phyloP scores from a whole-genome alignment of 306 rosid genomes.

The Lathyrus oleraceus region DNA sequence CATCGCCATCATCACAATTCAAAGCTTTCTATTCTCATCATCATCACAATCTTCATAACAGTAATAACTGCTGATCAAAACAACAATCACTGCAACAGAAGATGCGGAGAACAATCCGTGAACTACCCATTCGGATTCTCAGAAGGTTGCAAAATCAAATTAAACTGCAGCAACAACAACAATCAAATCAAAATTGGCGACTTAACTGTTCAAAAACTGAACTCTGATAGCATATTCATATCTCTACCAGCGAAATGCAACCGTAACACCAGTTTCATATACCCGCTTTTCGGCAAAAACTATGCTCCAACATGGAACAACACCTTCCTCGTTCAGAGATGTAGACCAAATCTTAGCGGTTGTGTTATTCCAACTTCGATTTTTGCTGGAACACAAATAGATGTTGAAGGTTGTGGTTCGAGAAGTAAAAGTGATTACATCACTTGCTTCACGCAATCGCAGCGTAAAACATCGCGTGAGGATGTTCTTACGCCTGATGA shows the following conservation, averaged over 20 bases:
- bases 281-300: slow-evolving; percentile 38
- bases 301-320: slow-evolving; percentile 53
- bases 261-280: slow-evolving; percentile 27
- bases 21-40: slow-evolving; percentile 6
- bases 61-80: slow-evolving; percentile 20
- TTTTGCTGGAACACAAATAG: slow-evolving; percentile 19
- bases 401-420: slow-evolving; percentile 24
- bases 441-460: slow-evolving; percentile 48
- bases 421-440: slow-evolving; percentile 21
- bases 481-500: not conserved
- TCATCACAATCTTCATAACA: slow-evolving; percentile 41
- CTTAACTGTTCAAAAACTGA: slow-evolving; percentile 49
- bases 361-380: slow-evolving; percentile 44
- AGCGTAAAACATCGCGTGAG: fast-evolving
- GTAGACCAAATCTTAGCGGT: slow-evolving; percentile 22
- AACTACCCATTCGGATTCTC: slow-evolving; percentile 75
- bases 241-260: slow-evolving; percentile 49
- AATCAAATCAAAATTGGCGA: slow-evolving; percentile 36
- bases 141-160: slow-evolving; percentile 36
- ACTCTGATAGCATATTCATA: slow-evolving; percentile 54
- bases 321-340: slow-evolving; percentile 51
- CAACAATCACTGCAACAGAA: not conserved
- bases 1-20: slow-evolving; percentile 17
- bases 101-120: slow-evolving; percentile 44
- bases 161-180: slow-evolving; percentile 34